Base-by-base conservation (phyloP, 2,329 filamentous ascomycete genomes). In the Fusarium sp. region DNA sequence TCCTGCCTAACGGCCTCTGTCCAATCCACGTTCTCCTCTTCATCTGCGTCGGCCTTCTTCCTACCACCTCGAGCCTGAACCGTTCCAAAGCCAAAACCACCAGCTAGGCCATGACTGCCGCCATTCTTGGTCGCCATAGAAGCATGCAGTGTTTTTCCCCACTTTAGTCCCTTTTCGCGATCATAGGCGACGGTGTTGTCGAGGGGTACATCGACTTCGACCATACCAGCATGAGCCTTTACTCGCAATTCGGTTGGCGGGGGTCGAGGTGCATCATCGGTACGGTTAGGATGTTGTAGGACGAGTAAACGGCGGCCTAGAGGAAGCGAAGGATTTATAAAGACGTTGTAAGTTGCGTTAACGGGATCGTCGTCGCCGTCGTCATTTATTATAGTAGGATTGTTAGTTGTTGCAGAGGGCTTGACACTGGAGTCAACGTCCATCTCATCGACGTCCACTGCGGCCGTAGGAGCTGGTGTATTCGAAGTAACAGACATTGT, bases 131-230 rank as follows among this genome's bases (percentile, higher is more conserved):
- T 81, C 44, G 84, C 84, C 76, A 84, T 83, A 59, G 83, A 89
- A 60, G 87, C 84, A 55, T 89, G 85, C 68, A 98, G 83, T 3
- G 92, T 89, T 75, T 92, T 89, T 20, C 94, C 96, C 88, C 93
- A 98, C 69, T 88, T 86, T 52, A 96, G 82, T 47, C 93, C 95
- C 82, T 95, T 94, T 70, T 88, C 87, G 70, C 91, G 88, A 81
- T 98, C 94, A 84, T 97, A 98, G 76, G 93, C 91, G 63, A 79
- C 79, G 57, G 84, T 83, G 66, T 89, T 90, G 82, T 90, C 89
- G 73, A 98, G 84, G 7, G 93, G 93, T n/a, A 98, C 87, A 78
- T 99, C 96, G 53, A 98, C 85, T 81, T 99, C 96, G 58, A 98
- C 85, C 82, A 98, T 92, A 57, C 94, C 94, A 1, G 92, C 88